Percentiles rank a stretch among this genome's conserved stretches.
Conservation (phyloP, 225 moss, liverwort and hornwort species). For the Polytrichum formosum region DNA sequence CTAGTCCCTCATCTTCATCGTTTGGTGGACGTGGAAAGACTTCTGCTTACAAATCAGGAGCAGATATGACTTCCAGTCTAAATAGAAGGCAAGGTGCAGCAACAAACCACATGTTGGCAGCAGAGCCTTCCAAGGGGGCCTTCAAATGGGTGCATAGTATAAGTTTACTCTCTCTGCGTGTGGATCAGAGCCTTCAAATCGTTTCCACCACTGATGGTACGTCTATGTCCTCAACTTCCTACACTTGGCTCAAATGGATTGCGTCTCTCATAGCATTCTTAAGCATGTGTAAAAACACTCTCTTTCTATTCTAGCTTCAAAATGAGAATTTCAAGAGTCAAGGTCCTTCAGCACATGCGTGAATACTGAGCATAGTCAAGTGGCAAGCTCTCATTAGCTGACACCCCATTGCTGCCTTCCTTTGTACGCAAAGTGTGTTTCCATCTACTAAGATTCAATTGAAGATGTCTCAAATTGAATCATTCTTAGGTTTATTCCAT, state of each 20-base stretch:
- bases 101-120: conserved; percentile 24
- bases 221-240: conserved; percentile 1
- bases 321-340: too few species aligned
- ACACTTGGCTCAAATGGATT: neutral
- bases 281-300: too few species aligned
- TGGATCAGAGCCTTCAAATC: conserved; percentile 84
- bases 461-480: too few species aligned
- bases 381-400: too few species aligned
- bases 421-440: too few species aligned
- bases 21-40: conserved; percentile 73
- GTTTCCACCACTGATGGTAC: conserved; percentile 65
- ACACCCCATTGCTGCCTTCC: too few species aligned
- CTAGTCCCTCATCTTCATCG: conserved; percentile 67
- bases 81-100: conserved; percentile 60
- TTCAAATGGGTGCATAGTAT: conserved; percentile 93
- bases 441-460: too few species aligned
- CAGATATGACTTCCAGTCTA: conserved; percentile 41
- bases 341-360: too few species aligned
- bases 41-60: conserved; percentile 35
- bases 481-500: too few species aligned
- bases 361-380: too few species aligned
- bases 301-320: too few species aligned
- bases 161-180: conserved; percentile 77
- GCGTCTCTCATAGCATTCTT: too few species aligned
- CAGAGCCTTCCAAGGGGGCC: conserved; percentile 54